Conservation (phyloP, 257 asterid species). For the Nicotiana undulata region DNA sequence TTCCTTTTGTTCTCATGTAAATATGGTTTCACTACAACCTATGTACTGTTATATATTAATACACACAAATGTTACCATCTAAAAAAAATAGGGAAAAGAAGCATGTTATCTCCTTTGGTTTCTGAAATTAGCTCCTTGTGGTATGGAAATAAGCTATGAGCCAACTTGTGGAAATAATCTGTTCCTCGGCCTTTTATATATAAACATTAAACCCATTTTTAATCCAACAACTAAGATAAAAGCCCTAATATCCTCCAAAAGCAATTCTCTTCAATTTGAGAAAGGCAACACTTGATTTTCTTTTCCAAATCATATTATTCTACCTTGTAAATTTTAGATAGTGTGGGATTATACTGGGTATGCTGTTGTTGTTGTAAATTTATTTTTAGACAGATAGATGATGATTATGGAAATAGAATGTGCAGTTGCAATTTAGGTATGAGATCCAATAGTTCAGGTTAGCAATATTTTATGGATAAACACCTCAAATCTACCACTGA, state of each 20-base stretch:
- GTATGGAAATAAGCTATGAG: neutral
- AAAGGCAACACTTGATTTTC: neutral
- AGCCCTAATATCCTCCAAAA: neutral
- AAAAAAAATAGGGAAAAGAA: neutral
- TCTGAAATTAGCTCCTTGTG: neutral
- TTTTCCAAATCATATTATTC: neutral
- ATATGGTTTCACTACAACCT: no score
- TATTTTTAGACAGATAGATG: no score
- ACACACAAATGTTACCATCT: no score
- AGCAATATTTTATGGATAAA: no score
- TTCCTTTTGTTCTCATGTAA: no score
- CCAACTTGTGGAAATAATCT: neutral
- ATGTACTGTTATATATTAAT: no score
- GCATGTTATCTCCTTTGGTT: neutral
- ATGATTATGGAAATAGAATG: slow-evolving; percentile 1
- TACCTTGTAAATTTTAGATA: neutral
- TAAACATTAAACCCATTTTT: neutral
- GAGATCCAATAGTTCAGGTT: neutral
- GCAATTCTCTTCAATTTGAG: neutral
- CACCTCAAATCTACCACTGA: no score
- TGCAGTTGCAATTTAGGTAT: neutral
- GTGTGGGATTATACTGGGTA: no score
- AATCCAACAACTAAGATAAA: neutral
- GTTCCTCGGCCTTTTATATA: neutral
- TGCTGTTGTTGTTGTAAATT: no score